Evolutionary conservation across 306 rosid genomes (phyloP).

Genomic region (Cicer yamashitae): DNA sequence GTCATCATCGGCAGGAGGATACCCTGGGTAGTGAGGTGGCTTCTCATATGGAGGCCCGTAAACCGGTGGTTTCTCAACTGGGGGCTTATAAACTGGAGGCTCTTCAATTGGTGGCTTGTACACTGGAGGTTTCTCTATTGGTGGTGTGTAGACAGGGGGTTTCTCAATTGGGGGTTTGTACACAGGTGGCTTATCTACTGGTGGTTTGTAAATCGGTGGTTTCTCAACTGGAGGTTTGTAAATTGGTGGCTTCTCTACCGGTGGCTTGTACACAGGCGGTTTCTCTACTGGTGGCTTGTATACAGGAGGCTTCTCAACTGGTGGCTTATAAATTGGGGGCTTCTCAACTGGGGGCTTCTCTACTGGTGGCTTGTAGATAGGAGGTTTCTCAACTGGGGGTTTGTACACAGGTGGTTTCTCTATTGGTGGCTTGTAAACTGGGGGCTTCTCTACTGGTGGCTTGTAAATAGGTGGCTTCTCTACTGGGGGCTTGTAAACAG

Average conservation of each 20-base stretch:
- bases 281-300: background rate
- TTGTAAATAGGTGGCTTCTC: background rate
- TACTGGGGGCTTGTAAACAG: background rate
- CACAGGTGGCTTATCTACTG: background rate
- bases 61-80: background rate
- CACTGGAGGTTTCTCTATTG: too few species aligned
- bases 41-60: background rate
- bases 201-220: background rate
- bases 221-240: background rate
- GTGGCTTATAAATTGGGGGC: background rate
- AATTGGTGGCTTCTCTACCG: background rate
- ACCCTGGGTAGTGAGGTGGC: background rate
- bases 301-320: background rate
- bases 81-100: background rate
- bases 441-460: background rate
- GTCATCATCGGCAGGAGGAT: background rate
- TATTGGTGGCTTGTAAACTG: background rate
- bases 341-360: background rate
- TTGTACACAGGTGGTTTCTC: background rate
- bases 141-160: background rate
- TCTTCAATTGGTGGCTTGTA: background rate
- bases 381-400: background rate
- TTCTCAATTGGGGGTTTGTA: background rate
- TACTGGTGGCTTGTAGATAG: fast-evolving
- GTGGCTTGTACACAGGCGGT: background rate